Base-by-base conservation (phyloP, 371 early-diverging fungal species). In the Syncephalastrum monosporum region DNA sequence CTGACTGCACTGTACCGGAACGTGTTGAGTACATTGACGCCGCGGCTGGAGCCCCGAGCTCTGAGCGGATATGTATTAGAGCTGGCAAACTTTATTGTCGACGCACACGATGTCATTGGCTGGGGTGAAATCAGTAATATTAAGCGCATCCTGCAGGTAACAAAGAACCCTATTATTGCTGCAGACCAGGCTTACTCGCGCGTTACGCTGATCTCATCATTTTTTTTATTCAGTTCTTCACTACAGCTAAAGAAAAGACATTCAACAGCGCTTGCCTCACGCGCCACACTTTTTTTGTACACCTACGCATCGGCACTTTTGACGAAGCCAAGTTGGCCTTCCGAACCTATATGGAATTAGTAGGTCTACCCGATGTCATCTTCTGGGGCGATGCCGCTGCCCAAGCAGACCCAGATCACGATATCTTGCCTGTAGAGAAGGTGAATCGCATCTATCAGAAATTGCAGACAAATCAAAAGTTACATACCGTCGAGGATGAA, bases 311-410 rank as follows among this genome's bases (percentile, higher is more conserved):
- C 23, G 90, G 91, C 17, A 83, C 88, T 53, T 85, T 82, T 58
- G 84, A 86, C 50, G 91, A 91, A 67, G 90, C 90, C 0, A 74
- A 78, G 15, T 59, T 81, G 64, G 83, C 90, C 5, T 62, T 90
- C 1, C 69, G 75, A 27, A 69, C 84, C 1, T 91, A 91, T 60
- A 62, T 81, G 52, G 71, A 77, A 42, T 56, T 85, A 41, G 73
- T 80, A 12, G 82, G 71, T 16, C 42, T 71, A 0, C 56, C 59
- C 21, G 65, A 66, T 41, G 47, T 57, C 17, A 56, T 56, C 23
- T 14, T 50, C 14, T 16, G 4, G 4, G 23, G 46, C 23, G 33
- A 41, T 5, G 27, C 50, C 45, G 29, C 21, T 1, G 16, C 24
- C 38, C 46, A 50, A 14, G 47, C 43, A 29, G 25, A 24, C n/a